Evolutionary conservation across 441 rosid genomes (phyloP), one percentile per base, ranked within the genome.

Genomic region (California macrophylla): DNA sequence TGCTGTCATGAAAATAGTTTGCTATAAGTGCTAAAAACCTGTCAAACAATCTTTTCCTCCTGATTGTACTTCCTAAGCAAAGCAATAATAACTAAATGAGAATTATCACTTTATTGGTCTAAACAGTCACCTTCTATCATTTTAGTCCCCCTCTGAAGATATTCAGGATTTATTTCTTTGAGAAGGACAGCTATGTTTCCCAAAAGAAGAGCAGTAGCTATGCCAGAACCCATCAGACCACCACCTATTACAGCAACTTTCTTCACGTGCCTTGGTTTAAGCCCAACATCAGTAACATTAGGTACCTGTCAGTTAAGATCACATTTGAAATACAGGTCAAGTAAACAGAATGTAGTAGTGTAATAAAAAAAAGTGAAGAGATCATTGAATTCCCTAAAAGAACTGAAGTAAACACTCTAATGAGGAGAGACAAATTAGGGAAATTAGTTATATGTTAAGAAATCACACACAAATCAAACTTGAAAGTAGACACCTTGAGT

Each of bases 1-100:
- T 66, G 75, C 98, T 93, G 88, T 73, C 67, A 82, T 40, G 69
- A 47, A 64, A 74, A 75, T 24, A 58, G 12, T 20, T 58, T 20
- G 61, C 25, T 21, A 9, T 20, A 18, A 54, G 61, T 47, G 21
- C 26, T 20, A 54, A n/a, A n/a, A n/a, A 36, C 1, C 25, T 20
- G 42, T 30, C 26, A 32, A 9, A 15, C 6, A 24, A 34, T 18
- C 20, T 18, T 34, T 4, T 23, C 21, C 30, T 64, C 38, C 60
- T 52, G 18, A 2, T 52, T 20, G 25, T 52, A 16, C 10, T 52
- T 6, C 23, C 12, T 16, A 20, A 15, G 3, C 60, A 9, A 52
- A 16, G 60, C 24, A 16, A 58, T 23, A 6, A 58, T 58, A 58
- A 58, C 15, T 23, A 20, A 20, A n/a, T 52, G 60, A 52, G 54